Base-by-base conservation (phyloP, 1,284 basidiomycete genomes). In the Vanrija pseudolonga region DNA sequence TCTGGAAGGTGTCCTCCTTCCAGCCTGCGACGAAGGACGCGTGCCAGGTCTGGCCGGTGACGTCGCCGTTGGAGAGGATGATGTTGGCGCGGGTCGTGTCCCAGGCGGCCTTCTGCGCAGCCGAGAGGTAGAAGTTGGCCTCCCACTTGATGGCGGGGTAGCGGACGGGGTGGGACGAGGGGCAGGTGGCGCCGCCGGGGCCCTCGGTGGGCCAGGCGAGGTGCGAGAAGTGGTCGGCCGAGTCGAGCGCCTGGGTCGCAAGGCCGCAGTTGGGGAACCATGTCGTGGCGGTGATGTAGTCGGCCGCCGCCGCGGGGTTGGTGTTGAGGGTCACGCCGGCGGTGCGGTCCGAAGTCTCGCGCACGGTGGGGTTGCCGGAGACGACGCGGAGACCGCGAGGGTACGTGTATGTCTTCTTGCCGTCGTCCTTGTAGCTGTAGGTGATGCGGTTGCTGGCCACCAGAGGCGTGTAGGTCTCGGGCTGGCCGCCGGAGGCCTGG, bases 301-400 rank as follows among this genome's bases (percentile, higher is more conserved):
- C 14, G 6, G 40, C 19, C n/a, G 28, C 28, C 19, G 23, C 15
- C 20, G 19, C 40, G 48, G 48, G 41, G 42, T n/a, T 19, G 24
- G 48, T 50, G 28, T 18, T 22, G 48, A 32, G 36, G 32, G 28
- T 50, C 32, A 32, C 32, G 32, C 32, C 32, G 32, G 32, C 32
- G 14, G 32, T 32, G 32, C 32, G 32, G 32, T 9, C 32, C 32
- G 32, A 32, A 12, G 32, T 32, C 32, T 47, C 40, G 20, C 54
- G 54, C 18, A 15, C 14, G 9, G 45, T 55, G 17, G 76, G 72
- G 43, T 72, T 70, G 12, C 80, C 80, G 1, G 67, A 66, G 36
- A 80, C 50, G 74, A 80, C 77, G 42, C 77, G 68, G 12, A 80
- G 61, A 17, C 78, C 78, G 12, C 69, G 60, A 4, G 77, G 78